Percentiles rank a stretch among this genome's conserved stretches.
Conservation (phyloP, 1,284 basidiomycete genomes). For the Pseudozyma sp. region DNA sequence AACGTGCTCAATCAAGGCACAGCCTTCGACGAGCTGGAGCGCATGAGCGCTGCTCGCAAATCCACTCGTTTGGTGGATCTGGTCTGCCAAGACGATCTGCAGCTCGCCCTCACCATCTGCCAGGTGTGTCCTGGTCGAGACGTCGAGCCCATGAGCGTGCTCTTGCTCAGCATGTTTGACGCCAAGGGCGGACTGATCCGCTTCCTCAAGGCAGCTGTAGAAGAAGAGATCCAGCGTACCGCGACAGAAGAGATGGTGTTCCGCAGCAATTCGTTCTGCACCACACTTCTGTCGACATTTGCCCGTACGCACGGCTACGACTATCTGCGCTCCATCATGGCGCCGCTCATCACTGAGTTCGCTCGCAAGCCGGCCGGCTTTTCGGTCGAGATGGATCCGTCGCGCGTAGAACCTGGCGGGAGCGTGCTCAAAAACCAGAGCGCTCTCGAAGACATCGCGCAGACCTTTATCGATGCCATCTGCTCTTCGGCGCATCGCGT, state of each 20-base stretch:
- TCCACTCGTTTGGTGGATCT: conserved; percentile 58
- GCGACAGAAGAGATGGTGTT: conserved; percentile 64
- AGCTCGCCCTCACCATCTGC: conserved; percentile 61
- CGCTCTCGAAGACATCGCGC: conserved; percentile 61
- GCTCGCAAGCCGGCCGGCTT: conserved; percentile 57
- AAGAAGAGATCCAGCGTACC: conserved; percentile 61
- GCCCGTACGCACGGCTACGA: conserved; percentile 65
- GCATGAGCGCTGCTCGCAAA: conserved; percentile 50
- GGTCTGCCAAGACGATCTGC: conserved; percentile 54
- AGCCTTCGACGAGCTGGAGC: conserved; percentile 67
- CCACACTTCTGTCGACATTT: conserved; percentile 59
- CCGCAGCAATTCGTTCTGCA: conserved; percentile 65
- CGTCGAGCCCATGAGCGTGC: conserved; percentile 51
- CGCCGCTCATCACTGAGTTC: conserved; percentile 61
- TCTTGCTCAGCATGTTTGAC: conserved; percentile 63
- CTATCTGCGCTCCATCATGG: conserved; percentile 63
- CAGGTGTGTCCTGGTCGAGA: conserved; percentile 57
- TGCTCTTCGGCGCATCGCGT: conserved; percentile 63
- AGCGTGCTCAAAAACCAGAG: conserved; percentile 56
- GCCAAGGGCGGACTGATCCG: conserved; percentile 59
- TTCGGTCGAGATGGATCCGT: conserved; percentile 65
- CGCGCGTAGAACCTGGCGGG: conserved; percentile 53
- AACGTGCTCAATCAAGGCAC: conserved; percentile 80
- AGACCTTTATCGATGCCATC: conserved; percentile 63
- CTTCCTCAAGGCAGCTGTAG: conserved; percentile 59